A percentile compares a stretch with the other conserved stretches of the same genome.
phyloP scores from a whole-genome alignment of 2,329 filamentous ascomycete genomes.

The Scytalidium sp. region DNA sequence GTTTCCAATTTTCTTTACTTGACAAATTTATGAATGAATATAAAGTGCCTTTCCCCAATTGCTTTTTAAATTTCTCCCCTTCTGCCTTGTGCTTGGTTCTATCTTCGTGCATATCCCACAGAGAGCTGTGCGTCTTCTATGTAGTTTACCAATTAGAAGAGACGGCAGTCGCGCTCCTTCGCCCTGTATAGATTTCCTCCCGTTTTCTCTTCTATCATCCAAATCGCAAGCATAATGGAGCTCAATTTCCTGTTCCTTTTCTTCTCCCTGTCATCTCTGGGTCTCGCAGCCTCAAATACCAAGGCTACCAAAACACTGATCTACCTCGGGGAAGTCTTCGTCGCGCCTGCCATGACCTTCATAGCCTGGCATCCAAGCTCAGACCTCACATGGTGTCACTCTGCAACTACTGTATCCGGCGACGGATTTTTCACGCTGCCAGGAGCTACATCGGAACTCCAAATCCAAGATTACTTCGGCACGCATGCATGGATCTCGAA shows the following conservation, averaged over 20 bases:
- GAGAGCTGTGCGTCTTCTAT: no score
- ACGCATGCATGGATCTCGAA: conserved; percentile 17
- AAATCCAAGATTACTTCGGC: conserved; percentile 21
- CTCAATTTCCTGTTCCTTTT: conserved; percentile 10
- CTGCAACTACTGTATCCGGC: conserved; percentile 13
- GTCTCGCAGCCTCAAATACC: conserved; percentile 4
- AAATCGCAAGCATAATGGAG: no score
- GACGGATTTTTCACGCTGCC: conserved; percentile 16
- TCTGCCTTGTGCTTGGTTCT: background rate
- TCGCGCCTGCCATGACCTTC: conserved; percentile 23
- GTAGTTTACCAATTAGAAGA: no score
- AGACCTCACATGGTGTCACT: conserved; percentile 21
- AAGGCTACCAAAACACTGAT: conserved; percentile 18
- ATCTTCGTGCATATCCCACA: no score
- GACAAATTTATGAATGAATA: no score
- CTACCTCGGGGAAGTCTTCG: conserved; percentile 25
- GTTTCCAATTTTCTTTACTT: background rate
- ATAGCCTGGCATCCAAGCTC: conserved; percentile 20
- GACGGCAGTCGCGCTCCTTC: no score
- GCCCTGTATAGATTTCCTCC: no score
- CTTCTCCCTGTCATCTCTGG: conserved; percentile 4
- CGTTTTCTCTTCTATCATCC: no score
- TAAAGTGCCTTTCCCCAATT: no score
- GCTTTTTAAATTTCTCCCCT: background rate
- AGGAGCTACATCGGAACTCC: conserved; percentile 9